Conservation (phyloP, 2,329 filamentous ascomycete genomes). For the Fusarium subglutinans region DNA sequence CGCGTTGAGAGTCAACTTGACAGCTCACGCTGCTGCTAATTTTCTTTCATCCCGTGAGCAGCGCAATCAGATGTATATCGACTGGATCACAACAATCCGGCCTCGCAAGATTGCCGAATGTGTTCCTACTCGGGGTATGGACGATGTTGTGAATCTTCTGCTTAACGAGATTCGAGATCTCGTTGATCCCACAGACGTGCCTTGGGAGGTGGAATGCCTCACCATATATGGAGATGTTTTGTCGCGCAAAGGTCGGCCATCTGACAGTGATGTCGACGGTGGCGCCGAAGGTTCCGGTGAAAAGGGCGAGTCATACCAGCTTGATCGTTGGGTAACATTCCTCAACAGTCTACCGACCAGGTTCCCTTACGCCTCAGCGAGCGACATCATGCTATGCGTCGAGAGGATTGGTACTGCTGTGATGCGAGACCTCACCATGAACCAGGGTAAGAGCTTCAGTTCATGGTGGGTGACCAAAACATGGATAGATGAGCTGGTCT, state of each 20-base stretch:
- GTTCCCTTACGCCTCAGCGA: slow-evolving; percentile 78
- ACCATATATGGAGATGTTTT: slow-evolving; percentile 69
- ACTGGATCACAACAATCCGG: slow-evolving; percentile 79
- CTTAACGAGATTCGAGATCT: slow-evolving; percentile 75
- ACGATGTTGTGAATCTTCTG: slow-evolving; percentile 70
- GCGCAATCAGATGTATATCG: slow-evolving; percentile 93
- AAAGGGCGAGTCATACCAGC: slow-evolving; percentile 60
- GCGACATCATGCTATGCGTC: slow-evolving; percentile 80
- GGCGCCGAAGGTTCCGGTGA: slow-evolving; percentile 54
- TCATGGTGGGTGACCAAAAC: slow-evolving; percentile 96
- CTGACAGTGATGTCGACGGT: slow-evolving; percentile 38
- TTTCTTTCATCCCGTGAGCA: slow-evolving; percentile 91
- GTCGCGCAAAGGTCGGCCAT: slow-evolving; percentile 55
- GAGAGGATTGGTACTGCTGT: slow-evolving; percentile 79
- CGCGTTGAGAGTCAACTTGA: slow-evolving; percentile 88
- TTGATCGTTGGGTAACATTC: slow-evolving; percentile 82
- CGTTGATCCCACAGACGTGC: slow-evolving; percentile 72
- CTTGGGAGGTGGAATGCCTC: slow-evolving; percentile 70
- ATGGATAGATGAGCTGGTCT: slow-evolving; percentile 93
- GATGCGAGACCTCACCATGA: slow-evolving; percentile 82
- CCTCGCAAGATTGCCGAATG: slow-evolving; percentile 71
- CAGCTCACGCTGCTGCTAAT: slow-evolving; percentile 92
- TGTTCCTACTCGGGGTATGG: slow-evolving; percentile 70
- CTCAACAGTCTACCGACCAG: slow-evolving; percentile 72
- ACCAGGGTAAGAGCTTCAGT: slow-evolving; percentile 82